Evolutionary conservation across 345 rosid genomes (phyloP).

Genomic region (Brassica rapa): DNA sequence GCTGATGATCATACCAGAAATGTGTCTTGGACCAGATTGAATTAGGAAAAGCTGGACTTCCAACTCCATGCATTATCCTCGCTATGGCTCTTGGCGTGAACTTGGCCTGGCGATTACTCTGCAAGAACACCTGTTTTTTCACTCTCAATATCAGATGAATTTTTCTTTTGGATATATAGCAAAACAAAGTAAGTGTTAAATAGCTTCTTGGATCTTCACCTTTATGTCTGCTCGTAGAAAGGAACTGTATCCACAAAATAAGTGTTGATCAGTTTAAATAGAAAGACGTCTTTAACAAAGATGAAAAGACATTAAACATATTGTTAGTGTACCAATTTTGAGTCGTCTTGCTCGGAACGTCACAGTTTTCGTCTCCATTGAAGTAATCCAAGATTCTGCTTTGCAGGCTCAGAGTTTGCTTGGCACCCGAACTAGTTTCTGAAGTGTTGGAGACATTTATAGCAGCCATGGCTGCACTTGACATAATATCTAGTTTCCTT

Average conservation of each 20-base stretch:
- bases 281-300: conserved; percentile 1
- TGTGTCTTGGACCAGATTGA: conserved; percentile 80
- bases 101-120: conserved; percentile 72
- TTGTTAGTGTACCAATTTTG: conserved; percentile 39
- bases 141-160: conserved; percentile 10
- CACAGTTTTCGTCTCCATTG: conserved; percentile 39
- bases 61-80: conserved; percentile 92
- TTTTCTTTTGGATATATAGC: conserved; percentile 9
- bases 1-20: conserved; percentile 67
- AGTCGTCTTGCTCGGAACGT: conserved; percentile 31
- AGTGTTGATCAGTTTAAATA: conserved; percentile 37
- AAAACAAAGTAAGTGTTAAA: conserved; percentile 1
- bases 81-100: conserved; percentile 68
- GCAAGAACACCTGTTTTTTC: conserved; percentile 74
- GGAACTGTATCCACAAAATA: conserved; percentile 58
- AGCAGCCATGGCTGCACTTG: conserved; percentile 40
- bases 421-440: conserved; percentile 25
- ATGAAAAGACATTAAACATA: not conserved
- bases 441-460: conserved; percentile 32
- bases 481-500: conserved; percentile 44
- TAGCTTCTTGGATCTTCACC: conserved; percentile 50
- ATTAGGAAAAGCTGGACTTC: conserved; percentile 87
- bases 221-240: conserved; percentile 94
- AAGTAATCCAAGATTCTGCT: conserved; percentile 39
- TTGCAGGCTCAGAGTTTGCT: conserved; percentile 42